phyloP scores from a whole-genome alignment of 2,329 filamentous ascomycete species.

The Biscogniauxia mediterranea region DNA sequence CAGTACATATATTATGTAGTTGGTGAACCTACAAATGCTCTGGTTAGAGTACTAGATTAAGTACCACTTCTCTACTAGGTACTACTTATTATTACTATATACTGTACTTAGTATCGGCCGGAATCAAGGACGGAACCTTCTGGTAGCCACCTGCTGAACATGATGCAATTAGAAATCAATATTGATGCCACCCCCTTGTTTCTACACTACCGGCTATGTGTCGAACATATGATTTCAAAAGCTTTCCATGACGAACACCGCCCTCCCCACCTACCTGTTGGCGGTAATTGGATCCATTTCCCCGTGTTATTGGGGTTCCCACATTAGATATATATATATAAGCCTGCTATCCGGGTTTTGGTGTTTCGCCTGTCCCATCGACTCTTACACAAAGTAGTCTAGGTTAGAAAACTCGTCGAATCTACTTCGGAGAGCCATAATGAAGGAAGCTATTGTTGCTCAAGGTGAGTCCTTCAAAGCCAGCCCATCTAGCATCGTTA shows the following conservation, averaged over 20 bases:
- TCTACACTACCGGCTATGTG: not conserved
- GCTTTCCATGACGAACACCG: not conserved
- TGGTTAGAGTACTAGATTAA: too few relatives aligned
- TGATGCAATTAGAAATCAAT: not conserved
- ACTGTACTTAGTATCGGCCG: too few relatives aligned
- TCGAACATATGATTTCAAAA: not conserved
- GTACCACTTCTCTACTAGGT: too few relatives aligned
- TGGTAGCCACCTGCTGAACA: not conserved
- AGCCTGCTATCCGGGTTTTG: not conserved
- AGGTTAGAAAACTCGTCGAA: not conserved
- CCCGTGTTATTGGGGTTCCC: too few relatives aligned
- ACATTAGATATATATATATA: not conserved
- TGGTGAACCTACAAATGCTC: too few relatives aligned
- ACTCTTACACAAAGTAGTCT: not conserved
- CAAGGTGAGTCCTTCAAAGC: constrained; percentile 13
- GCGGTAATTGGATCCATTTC: too few relatives aligned
- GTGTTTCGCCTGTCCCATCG: not conserved
- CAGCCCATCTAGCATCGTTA: not conserved
- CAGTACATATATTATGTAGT: too few relatives aligned
- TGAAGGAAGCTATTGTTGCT: constrained; percentile 29
- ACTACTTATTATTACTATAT: too few relatives aligned
- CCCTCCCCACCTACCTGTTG: not conserved
- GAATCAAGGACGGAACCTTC: not conserved
- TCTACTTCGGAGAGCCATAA: not conserved
- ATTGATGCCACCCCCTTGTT: not conserved